These are phyloP conservation scores for Pinus tabuliformis DNA, from an alignment of 75 land plant genomes.

Conservation along the genomic window DNA sequence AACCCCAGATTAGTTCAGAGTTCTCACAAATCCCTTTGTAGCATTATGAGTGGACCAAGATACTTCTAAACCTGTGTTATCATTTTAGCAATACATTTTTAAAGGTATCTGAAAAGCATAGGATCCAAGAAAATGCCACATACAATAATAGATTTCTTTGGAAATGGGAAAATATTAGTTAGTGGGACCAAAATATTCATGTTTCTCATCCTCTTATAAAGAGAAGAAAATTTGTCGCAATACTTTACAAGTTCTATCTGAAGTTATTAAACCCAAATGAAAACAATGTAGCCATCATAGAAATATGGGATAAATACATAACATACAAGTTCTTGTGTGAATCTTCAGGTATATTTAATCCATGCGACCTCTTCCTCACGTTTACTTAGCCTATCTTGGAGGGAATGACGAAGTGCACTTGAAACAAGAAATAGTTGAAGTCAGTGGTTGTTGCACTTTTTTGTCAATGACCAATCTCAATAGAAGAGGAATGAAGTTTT, in stretches of 20 bases:
- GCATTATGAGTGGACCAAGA: neutral
- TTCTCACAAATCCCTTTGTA: neutral
- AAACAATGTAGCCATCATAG: no score
- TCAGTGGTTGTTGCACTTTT: neutral
- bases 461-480: neutral
- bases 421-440: neutral
- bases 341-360: conserved; percentile 86
- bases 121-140: neutral
- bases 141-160: no score
- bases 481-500: neutral
- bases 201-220: no score
- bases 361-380: conserved; percentile 49
- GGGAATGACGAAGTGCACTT: conserved; percentile 93
- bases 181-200: no score
- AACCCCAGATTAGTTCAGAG: neutral
- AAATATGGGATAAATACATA: neutral
- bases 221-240: no score
- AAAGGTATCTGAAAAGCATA: neutral
- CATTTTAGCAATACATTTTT: neutral
- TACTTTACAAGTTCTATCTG: no score
- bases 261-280: no score
- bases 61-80: neutral
- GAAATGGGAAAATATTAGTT: no score
- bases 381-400: conserved; percentile 86
- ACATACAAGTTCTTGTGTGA: conserved; percentile 86